Conservation (phyloP, 495 filamentous ascomycete species). For the Lichina pygmaea region DNA sequence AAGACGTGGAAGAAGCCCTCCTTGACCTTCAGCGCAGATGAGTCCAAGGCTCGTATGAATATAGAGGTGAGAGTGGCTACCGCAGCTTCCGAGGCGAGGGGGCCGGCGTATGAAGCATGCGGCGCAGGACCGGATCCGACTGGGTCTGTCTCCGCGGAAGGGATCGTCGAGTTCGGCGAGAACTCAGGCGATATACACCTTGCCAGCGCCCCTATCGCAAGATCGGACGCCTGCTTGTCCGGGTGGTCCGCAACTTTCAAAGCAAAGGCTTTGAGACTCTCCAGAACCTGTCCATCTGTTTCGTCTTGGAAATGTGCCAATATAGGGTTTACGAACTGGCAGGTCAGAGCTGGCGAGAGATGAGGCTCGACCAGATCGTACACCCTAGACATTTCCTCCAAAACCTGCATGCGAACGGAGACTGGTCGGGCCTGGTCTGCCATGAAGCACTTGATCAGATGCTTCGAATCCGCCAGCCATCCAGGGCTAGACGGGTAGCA, state of each 20-base stretch:
- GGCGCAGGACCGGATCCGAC: neutral
- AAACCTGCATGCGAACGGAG: conserved; percentile 29
- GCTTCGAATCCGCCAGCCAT: conserved; percentile 36
- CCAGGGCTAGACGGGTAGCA: conserved; percentile 42
- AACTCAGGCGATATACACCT: neutral
- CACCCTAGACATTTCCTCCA: conserved; percentile 37
- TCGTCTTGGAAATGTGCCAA: conserved; percentile 19
- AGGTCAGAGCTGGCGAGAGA: conserved; percentile 15
- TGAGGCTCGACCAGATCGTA: conserved; percentile 22
- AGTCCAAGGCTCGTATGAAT: conserved; percentile 32
- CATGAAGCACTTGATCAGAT: conserved; percentile 38
- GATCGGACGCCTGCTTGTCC: conserved; percentile 7
- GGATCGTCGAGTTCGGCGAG: no score
- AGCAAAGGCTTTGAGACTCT: conserved; percentile 22
- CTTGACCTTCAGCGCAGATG: conserved; percentile 21
- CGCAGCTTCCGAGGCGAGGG: neutral
- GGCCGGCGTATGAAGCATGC: neutral
- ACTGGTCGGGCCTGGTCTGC: conserved; percentile 31
- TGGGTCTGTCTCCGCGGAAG: no score
- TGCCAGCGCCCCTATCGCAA: neutral
- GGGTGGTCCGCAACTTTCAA: conserved; percentile 20
- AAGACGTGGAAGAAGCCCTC: conserved; percentile 27
- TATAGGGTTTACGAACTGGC: conserved; percentile 17
- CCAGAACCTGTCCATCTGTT: conserved; percentile 22
- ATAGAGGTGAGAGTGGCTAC: conserved; percentile 23